These are phyloP conservation scores for Ophiostoma perfectum DNA, from an alignment of 2,329 filamentous ascomycete genomes.

Conservation along the genomic window DNA sequence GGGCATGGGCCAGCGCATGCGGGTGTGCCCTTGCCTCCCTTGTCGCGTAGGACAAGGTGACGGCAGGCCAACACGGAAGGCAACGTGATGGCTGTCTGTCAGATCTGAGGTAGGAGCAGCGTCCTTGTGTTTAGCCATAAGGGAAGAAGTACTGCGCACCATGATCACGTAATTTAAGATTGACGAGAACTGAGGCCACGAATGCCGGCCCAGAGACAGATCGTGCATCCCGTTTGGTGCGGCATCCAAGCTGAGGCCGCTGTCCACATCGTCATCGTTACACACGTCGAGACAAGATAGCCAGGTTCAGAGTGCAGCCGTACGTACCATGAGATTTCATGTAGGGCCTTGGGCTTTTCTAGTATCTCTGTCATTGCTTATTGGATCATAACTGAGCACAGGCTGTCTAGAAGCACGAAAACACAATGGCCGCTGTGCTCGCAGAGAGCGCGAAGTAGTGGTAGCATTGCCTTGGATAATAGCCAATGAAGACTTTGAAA, in stretches of 20 bases:
- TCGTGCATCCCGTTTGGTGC: not conserved
- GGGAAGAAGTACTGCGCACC: not conserved
- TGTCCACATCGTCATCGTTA: not conserved
- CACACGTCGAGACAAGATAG: not conserved
- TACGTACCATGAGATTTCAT: not conserved
- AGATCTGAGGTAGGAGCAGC: not conserved
- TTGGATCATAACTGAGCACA: too few species aligned
- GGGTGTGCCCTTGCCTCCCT: constrained; percentile 5
- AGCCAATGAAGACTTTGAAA: too few species aligned
- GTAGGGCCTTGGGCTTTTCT: too few species aligned
- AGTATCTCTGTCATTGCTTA: too few species aligned
- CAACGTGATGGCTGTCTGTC: not conserved
- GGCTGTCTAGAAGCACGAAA: too few species aligned
- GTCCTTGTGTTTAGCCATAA: not conserved
- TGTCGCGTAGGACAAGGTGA: constrained; percentile 13
- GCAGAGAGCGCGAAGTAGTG: too few species aligned
- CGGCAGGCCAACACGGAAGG: not conserved
- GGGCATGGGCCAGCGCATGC: constrained; percentile 1
- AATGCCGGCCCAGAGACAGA: not conserved
- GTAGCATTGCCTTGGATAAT: too few species aligned
- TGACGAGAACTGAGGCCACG: not conserved
- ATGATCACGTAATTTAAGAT: not conserved
- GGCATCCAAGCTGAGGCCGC: not conserved
- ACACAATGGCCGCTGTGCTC: too few species aligned
- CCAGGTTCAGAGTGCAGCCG: not conserved